These are phyloP conservation scores for Heracleum sosnowskyi DNA, from an alignment of 129 eudicot species.

Conservation along the genomic window DNA sequence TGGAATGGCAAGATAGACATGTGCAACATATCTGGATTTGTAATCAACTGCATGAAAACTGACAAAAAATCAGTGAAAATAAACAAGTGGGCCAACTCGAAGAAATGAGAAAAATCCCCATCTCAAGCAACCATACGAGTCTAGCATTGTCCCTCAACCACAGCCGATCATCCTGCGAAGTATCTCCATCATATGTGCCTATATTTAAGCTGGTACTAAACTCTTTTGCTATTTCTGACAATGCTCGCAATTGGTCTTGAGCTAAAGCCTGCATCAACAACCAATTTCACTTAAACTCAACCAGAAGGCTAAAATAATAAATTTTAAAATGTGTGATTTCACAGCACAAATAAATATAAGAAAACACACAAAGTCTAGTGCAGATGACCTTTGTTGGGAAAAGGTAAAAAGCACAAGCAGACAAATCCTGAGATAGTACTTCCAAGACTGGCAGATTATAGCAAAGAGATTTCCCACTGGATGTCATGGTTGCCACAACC, in stretches of 20 bases:
- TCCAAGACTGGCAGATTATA: slow-evolving; percentile 89
- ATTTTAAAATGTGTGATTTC: not conserved
- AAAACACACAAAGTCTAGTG: not conserved
- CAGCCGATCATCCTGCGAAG: slow-evolving; percentile 65
- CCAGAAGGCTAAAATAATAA: not conserved
- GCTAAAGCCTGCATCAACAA: slow-evolving; percentile 83
- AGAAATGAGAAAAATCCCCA: not conserved
- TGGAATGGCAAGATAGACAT: slow-evolving; percentile 86
- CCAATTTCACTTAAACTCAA: not conserved
- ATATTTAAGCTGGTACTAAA: slow-evolving; percentile 48
- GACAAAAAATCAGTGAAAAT: slow-evolving; percentile 13
- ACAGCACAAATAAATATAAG: slow-evolving; percentile 5
- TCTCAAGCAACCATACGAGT: slow-evolving; percentile 42
- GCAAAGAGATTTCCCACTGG: slow-evolving; percentile 98
- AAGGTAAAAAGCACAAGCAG: slow-evolving; percentile 79
- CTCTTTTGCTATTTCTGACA: slow-evolving; percentile 44
- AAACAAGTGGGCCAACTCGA: slow-evolving; percentile 13
- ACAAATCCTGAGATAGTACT: slow-evolving; percentile 53
- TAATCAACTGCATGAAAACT: slow-evolving; percentile 58
- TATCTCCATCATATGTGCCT: slow-evolving; percentile 91
- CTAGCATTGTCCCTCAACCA: slow-evolving; percentile 85
- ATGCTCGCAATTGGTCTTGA: slow-evolving; percentile 87
- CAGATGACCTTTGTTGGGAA: slow-evolving; percentile 78
- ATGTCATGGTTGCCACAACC: slow-evolving; percentile 90
- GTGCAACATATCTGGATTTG: slow-evolving; percentile 96